Conservation (phyloP, 345 rosid genomes). For the Euphorbia pulcherrima region DNA sequence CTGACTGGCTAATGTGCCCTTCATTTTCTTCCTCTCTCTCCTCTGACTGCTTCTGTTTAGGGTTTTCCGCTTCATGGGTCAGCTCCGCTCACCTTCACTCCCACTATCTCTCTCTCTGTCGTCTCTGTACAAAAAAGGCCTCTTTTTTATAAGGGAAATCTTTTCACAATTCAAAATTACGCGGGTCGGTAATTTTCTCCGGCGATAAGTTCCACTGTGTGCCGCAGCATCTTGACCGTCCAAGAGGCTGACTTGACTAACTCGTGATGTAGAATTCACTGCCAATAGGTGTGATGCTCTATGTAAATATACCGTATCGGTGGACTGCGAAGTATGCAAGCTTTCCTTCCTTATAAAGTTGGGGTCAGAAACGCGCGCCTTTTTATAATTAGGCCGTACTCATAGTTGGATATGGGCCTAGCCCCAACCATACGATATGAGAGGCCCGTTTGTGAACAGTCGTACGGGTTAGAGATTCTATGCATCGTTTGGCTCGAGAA, state of each 20-base stretch:
- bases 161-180: constrained; percentile 18
- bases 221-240: not conserved
- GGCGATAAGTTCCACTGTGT: not conserved
- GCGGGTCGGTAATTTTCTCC: constrained; percentile 6
- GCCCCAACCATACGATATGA: not conserved
- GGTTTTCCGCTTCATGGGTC: constrained; percentile 41
- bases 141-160: not conserved
- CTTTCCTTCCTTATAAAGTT: not conserved
- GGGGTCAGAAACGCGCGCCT: constrained; percentile 11
- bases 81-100: constrained; percentile 4
- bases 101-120: not conserved
- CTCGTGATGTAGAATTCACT: not conserved
- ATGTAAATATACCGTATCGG: no score
- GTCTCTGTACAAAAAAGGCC: not conserved
- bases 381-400: not conserved
- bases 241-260: no score
- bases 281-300: not conserved
- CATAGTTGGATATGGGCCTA: not conserved
- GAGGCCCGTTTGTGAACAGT: not conserved
- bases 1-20: constrained; percentile 44
- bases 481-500: no score
- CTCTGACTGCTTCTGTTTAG: constrained; percentile 31
- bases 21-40: constrained; percentile 33
- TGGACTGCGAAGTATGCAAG: constrained; percentile 9
- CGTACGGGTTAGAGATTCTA: not conserved